phyloP scores from a whole-genome alignment of 108 stramenopile genomes.

The Pelagomonas calceolata region DNA sequence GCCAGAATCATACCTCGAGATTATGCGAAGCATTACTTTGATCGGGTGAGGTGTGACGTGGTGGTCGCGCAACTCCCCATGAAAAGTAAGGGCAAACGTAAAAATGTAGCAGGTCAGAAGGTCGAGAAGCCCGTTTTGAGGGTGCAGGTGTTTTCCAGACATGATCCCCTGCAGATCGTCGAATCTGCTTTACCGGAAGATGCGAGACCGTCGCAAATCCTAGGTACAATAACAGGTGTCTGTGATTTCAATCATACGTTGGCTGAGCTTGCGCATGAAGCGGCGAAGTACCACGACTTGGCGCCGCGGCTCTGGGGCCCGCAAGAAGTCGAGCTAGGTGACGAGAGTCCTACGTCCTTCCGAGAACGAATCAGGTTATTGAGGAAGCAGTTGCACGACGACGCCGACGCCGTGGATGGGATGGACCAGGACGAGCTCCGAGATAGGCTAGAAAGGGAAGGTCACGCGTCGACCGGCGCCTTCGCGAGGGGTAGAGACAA shows the following conservation, averaged over 20 bases:
- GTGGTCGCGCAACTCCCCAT: not conserved
- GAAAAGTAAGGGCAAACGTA: not conserved
- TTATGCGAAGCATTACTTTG: not conserved
- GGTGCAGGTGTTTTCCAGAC: not conserved
- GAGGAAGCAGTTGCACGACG: too few relatives aligned
- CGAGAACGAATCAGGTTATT: too few relatives aligned
- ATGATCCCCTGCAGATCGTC: not conserved
- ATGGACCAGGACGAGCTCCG: too few relatives aligned
- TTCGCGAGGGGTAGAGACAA: too few relatives aligned
- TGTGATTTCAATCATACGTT: not conserved
- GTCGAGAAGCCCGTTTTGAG: not conserved
- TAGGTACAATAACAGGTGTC: not conserved
- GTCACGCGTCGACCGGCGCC: too few relatives aligned
- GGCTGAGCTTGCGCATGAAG: not conserved
- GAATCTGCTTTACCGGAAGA: not conserved
- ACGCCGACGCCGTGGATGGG: too few relatives aligned
- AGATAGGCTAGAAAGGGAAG: too few relatives aligned
- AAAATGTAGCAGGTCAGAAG: too few relatives aligned
- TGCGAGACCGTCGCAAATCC: not conserved
- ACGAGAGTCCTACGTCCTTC: too few relatives aligned
- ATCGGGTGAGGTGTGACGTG: not conserved
- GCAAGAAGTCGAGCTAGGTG: too few relatives aligned
- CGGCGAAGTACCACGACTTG: too few relatives aligned
- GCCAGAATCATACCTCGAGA: not conserved
- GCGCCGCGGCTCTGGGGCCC: too few relatives aligned